phyloP scores from a whole-genome alignment of 768 basidiomycete genomes.

The Daedalea quercina region DNA sequence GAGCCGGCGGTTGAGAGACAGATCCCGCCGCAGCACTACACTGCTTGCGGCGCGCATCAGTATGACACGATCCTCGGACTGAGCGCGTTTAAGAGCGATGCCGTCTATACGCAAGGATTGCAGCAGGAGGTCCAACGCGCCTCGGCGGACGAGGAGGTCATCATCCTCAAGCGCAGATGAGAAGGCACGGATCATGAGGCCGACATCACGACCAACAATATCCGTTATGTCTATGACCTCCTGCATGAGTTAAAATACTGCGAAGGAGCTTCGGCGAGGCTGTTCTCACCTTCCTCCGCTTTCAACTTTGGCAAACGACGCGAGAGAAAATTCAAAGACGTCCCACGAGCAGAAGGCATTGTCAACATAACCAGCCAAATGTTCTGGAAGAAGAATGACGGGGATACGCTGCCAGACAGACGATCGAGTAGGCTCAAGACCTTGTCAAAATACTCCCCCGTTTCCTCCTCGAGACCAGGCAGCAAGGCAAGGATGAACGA shows the following conservation, averaged over 20 bases:
- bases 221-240: slow-evolving; percentile 47
- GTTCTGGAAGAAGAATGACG: slow-evolving; percentile 91
- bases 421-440: slow-evolving; percentile 75
- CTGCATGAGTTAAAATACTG: slow-evolving; percentile 2
- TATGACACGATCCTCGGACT: slow-evolving; percentile 67
- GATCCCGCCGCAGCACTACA: slow-evolving; percentile 87
- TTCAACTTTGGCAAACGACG: slow-evolving; percentile 69
- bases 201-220: slow-evolving; percentile 81
- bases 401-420: slow-evolving; percentile 77
- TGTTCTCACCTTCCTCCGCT: slow-evolving; percentile 56
- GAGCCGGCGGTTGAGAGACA: slow-evolving; percentile 87
- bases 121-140: slow-evolving; percentile 77
- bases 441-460: slow-evolving; percentile 95
- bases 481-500: slow-evolving; percentile 90
- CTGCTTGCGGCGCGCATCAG: slow-evolving; percentile 82
- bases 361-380: slow-evolving; percentile 93
- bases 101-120: slow-evolving; percentile 74
- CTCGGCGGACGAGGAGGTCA: slow-evolving; percentile 83
- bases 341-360: slow-evolving; percentile 75
- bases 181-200: slow-evolving; percentile 92
- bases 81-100: slow-evolving; percentile 58
- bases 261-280: neutral
- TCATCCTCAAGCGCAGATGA: slow-evolving; percentile 89
- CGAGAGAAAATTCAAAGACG: slow-evolving; percentile 81
- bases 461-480: slow-evolving; percentile 96